phyloP scores from a whole-genome alignment of 129 eudicot species.

The Smallanthus sonchifolius region DNA sequence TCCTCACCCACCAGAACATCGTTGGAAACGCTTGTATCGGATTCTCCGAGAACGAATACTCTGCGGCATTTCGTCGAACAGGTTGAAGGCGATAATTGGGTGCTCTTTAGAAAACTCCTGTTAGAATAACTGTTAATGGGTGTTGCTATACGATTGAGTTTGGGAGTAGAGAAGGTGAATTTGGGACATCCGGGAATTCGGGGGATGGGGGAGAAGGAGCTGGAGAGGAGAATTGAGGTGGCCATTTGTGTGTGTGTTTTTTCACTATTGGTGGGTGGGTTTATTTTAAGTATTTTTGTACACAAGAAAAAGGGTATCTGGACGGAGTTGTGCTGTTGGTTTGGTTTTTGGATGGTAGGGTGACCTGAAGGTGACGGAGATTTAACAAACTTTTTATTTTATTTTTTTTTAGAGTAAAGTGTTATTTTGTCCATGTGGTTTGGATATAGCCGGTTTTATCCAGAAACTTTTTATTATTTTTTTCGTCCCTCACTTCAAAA shows the following conservation, averaged over 20 bases:
- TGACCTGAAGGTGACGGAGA: constrained; percentile 4
- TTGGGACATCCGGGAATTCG: constrained; percentile 10
- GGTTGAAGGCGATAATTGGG: constrained; percentile 12
- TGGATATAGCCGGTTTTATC: too few relatives aligned
- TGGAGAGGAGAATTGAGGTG: constrained; percentile 44
- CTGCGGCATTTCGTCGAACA: constrained; percentile 31
- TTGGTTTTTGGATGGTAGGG: constrained; percentile 31
- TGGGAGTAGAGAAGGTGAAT: constrained; percentile 8
- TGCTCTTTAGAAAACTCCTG: not conserved
- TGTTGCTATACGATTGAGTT: constrained; percentile 13
- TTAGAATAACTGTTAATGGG: constrained; percentile 12
- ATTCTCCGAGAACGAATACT: constrained; percentile 39
- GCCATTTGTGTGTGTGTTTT: constrained; percentile 30
- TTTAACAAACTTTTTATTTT: not conserved
- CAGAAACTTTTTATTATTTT: too few relatives aligned
- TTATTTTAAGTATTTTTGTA: constrained; percentile 13
- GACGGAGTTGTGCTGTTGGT: constrained; percentile 31
- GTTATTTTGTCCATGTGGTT: too few relatives aligned
- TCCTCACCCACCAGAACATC: constrained; percentile 77
- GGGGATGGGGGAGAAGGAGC: constrained; percentile 39
- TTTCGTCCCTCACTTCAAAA: too few relatives aligned
- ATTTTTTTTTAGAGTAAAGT: too few relatives aligned
- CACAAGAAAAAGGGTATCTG: constrained; percentile 39
- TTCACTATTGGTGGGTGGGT: constrained; percentile 17
- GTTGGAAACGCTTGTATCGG: constrained; percentile 37